Percentiles rank a stretch among this genome's conserved stretches.
phyloP scores from a whole-genome alignment of 2,329 filamentous ascomycete species.

The Aspergillus sp. region DNA sequence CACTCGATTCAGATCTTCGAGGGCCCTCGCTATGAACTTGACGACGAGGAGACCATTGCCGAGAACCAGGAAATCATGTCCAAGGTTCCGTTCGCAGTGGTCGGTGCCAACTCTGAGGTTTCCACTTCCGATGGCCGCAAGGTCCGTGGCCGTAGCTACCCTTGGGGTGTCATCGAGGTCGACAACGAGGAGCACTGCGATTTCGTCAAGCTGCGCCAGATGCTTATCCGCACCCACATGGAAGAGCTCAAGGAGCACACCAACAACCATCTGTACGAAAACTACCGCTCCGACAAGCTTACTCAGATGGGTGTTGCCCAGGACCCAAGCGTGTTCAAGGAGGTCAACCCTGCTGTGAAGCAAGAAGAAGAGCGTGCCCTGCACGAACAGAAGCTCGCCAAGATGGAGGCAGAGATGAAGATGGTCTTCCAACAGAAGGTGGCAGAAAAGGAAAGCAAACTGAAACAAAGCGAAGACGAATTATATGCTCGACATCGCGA shows the following conservation, averaged over 20 bases:
- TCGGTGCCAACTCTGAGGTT: constrained; percentile 95
- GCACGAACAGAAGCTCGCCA: constrained; percentile 99
- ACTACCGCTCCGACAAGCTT: constrained; percentile 99
- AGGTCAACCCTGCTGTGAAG: constrained; percentile 99
- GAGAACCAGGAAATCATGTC: constrained; percentile 99
- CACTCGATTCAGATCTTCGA: constrained; percentile 99
- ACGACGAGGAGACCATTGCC: constrained; percentile 98
- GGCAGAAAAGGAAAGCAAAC: constrained; percentile 97
- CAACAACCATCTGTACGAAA: constrained; percentile 98
- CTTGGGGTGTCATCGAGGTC: constrained; percentile 98
- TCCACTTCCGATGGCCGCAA: constrained; percentile 88
- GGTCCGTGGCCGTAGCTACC: constrained; percentile 93
- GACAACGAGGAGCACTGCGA: constrained; percentile 99
- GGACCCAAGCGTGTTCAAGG: constrained; percentile 99
- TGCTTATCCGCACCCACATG: constrained; percentile 99
- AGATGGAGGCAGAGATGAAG: constrained; percentile 99
- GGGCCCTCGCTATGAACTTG: constrained; percentile 95
- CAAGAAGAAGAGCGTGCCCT: constrained; percentile 97
- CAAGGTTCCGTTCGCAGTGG: constrained; percentile 97
- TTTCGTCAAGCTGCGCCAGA: constrained; percentile 99
- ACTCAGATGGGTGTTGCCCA: constrained; percentile 97
- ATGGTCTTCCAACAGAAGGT: constrained; percentile 99
- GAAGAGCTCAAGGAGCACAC: constrained; percentile 99
- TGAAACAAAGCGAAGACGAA: constrained; percentile 99
- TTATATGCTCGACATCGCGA: constrained; percentile 96